Evolutionary conservation across 495 filamentous ascomycete genomes (phyloP).

Genomic region (Neurospora sp.): DNA sequence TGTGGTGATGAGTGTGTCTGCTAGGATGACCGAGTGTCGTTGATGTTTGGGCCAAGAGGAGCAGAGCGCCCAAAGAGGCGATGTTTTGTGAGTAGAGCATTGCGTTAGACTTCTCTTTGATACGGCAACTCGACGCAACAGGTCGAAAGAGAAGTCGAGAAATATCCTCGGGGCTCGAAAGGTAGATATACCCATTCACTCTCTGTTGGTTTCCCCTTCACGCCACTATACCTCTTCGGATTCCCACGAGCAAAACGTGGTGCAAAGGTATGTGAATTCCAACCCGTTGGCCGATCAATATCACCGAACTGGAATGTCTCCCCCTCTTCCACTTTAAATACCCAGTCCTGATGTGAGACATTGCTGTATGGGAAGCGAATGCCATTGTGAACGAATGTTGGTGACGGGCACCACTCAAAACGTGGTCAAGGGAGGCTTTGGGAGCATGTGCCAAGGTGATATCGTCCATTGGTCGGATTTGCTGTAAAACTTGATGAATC

Average conservation of each 20-base stretch:
- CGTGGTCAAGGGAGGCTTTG: background rate
- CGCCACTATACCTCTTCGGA: background rate
- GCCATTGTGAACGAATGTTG: background rate
- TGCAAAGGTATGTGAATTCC: background rate
- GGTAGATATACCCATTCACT: background rate
- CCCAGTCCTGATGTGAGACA: background rate
- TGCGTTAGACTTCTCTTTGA: background rate
- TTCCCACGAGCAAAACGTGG: background rate
- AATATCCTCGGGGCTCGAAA: background rate
- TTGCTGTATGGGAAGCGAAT: background rate
- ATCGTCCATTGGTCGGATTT: background rate
- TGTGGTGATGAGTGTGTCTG: background rate
- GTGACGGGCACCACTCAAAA: background rate
- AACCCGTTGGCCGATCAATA: background rate
- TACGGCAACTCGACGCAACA: background rate
- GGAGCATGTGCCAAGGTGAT: background rate
- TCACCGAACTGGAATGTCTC: background rate
- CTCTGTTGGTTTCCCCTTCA: background rate
- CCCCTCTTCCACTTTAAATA: background rate
- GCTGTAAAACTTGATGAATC: background rate
- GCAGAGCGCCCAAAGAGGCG: background rate
- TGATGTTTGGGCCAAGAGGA: background rate
- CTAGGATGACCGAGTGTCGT: background rate
- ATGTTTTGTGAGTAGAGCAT: background rate
- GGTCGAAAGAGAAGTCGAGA: background rate